Conservation (phyloP, 2,329 filamentous ascomycete genomes). For the Cercospora sojina region DNA sequence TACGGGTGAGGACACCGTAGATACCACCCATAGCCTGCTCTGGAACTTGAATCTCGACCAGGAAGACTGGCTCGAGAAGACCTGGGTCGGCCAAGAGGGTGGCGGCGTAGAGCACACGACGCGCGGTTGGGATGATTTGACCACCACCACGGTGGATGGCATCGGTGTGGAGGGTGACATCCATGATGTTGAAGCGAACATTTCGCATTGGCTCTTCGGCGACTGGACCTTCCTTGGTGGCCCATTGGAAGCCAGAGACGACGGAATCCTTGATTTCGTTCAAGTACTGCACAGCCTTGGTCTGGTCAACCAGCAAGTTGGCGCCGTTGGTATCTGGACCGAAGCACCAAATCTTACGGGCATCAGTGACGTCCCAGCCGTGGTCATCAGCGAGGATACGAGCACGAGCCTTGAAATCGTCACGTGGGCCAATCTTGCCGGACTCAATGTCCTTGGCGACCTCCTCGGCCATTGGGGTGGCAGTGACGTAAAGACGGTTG, state of each 20-base stretch:
- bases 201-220: conserved; percentile 98
- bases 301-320: conserved; percentile 99
- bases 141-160: conserved; percentile 99
- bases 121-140: conserved; percentile 95
- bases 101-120: conserved; percentile 95
- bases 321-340: conserved; percentile 95
- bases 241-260: conserved; percentile 99
- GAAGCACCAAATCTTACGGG: conserved; percentile 99
- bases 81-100: conserved; percentile 85
- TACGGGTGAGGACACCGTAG: conserved; percentile 96
- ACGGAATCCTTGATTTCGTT: conserved; percentile 99
- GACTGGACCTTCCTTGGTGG: conserved; percentile 93
- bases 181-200: conserved; percentile 97
- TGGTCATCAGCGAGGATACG: conserved; percentile 94
- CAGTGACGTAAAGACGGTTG: conserved; percentile 98
- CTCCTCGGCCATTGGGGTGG: conserved; percentile 88
- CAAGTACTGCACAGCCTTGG: conserved; percentile 99
- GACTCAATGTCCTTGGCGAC: conserved; percentile 84
- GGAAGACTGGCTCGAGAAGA: conserved; percentile 95
- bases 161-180: conserved; percentile 99
- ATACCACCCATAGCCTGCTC: conserved; percentile 99
- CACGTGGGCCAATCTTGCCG: conserved; percentile 90
- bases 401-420: conserved; percentile 98
- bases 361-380: conserved; percentile 99
- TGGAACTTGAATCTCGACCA: conserved; percentile 98